Base-by-base conservation (phyloP, 202 grass and related monocot species). In the Zoysia matrella region DNA sequence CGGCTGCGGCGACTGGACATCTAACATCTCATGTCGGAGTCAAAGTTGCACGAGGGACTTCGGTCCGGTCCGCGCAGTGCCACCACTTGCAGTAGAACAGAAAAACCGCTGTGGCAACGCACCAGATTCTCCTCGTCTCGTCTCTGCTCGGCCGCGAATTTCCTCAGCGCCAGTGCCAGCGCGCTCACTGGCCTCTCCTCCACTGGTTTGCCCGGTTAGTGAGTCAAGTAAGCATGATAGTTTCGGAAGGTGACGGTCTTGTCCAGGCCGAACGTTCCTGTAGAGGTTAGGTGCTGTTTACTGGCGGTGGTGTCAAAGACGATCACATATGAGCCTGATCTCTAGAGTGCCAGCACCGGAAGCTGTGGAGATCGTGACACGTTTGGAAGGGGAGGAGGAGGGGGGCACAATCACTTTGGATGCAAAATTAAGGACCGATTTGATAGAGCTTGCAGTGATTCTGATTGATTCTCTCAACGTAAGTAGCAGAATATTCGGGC, bases 181-280 rank as follows among this genome's bases (percentile, higher is more conserved):
- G 6, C 12, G 16, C 51, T 48, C 4, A 5, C 7, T 30, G 58
- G n/a, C 58, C 58, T 61, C 58, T 4, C 71, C 15, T 67, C 7
- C 42, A 40, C 40, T 67, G 70, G 60, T 53, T 47, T 47, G 5
- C 2, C 41, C 51, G 36, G 39, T 53, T 45, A 73, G 48, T 10
- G 62, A 56, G 70, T 82, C 48, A 82, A 73, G 11, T 36, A 22
- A 74, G 42, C 4, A 61, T 11, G 63, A 14, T 30, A 55, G 18
- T 18, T 18, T 48, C 22, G 69, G 69, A 67, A 80, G 76, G 83
- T 74, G 69, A 50, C 69, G 10, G 62, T 86, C 84, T 52, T 80
- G 69, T 86, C 84, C 45, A 3, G 71, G 71, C 77, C 71, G 45
- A 75, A 75, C 18, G 39, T 62, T 81, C 54, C 69, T 70, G 71